Evolutionary conservation across 108 stramenopile genomes (phyloP).

Genomic region (Skeletonema potamos): DNA sequence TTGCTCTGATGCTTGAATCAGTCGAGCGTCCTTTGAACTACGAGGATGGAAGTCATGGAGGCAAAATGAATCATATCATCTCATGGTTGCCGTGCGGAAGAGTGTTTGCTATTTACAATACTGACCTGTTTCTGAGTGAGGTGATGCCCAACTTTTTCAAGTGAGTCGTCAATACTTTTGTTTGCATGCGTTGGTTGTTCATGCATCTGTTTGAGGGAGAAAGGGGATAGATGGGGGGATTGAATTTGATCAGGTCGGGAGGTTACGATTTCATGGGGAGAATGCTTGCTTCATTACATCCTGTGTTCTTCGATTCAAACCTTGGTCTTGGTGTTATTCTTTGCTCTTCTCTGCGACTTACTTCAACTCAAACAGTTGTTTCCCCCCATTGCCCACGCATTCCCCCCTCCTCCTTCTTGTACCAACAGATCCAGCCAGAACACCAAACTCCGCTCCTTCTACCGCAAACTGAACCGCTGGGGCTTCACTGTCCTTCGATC

Average conservation of each 20-base stretch:
- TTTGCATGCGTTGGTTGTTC: neutral
- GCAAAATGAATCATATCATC: conserved; percentile 7
- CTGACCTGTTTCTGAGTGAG: neutral
- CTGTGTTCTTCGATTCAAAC: too few relatives aligned
- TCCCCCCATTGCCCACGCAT: too few relatives aligned
- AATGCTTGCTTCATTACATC: too few relatives aligned
- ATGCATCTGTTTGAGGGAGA: too few relatives aligned
- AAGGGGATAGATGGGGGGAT: neutral
- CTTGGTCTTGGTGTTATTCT: too few relatives aligned
- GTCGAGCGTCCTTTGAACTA: neutral
- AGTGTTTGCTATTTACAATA: conserved; percentile 3
- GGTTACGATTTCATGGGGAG: too few relatives aligned
- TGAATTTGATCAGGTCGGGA: neutral
- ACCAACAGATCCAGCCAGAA: conserved; percentile 2
- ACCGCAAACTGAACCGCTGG: conserved; percentile 11
- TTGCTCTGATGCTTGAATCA: conserved; percentile 1
- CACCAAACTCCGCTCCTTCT: conserved; percentile 14
- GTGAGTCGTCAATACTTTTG: neutral
- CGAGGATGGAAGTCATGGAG: neutral
- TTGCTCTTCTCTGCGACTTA: too few relatives aligned
- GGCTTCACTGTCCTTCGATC: conserved; percentile 3
- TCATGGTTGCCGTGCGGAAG: conserved; percentile 9
- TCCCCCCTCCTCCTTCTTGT: neutral
- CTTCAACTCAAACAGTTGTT: neutral
- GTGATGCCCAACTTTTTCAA: conserved; percentile 6